Percentiles rank a stretch among this genome's conserved stretches.
phyloP scores from a whole-genome alignment of 139 green algal species.

The Micractinium sp. region DNA sequence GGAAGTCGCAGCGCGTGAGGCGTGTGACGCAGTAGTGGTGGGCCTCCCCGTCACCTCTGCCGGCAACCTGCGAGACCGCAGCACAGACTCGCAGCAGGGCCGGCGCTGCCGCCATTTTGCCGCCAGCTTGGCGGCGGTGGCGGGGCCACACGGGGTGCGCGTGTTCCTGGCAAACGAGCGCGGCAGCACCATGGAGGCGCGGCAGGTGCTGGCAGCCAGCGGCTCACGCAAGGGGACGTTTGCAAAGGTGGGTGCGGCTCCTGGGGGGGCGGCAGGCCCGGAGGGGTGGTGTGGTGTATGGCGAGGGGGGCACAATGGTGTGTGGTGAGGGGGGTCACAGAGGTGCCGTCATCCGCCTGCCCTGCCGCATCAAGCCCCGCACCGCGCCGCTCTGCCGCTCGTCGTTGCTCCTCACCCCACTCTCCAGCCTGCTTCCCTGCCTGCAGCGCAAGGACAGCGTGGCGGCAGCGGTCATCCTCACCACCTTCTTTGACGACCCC shows the following conservation, averaged over 20 bases:
- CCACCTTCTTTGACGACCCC: constrained; percentile 39
- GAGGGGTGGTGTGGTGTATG: too few species aligned
- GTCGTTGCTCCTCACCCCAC: not conserved
- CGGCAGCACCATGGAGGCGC: constrained; percentile 16
- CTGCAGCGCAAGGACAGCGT: constrained; percentile 44
- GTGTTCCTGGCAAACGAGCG: constrained; percentile 41
- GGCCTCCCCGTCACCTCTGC: constrained; percentile 40
- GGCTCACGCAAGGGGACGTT: not conserved
- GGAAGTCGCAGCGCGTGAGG: constrained; percentile 6
- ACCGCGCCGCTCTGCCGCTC: too few species aligned
- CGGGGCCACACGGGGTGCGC: not conserved
- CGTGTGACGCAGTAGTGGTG: constrained; percentile 45
- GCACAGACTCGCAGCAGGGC: constrained; percentile 51
- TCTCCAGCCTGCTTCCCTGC: not conserved
- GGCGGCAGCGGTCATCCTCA: constrained; percentile 45
- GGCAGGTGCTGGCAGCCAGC: not conserved
- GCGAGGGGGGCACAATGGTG: too few species aligned
- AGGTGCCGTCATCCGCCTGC: not conserved
- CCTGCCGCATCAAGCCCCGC: too few species aligned
- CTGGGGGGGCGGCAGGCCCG: too few species aligned
- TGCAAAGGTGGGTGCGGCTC: not conserved
- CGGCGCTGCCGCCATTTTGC: constrained; percentile 52
- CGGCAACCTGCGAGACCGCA: constrained; percentile 11
- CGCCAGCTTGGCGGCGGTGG: constrained; percentile 12
- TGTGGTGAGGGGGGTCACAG: too few species aligned